These are phyloP conservation scores for Talaromyces sp. DNA, from an alignment of 2,329 filamentous ascomycete species.

Conservation along the genomic window DNA sequence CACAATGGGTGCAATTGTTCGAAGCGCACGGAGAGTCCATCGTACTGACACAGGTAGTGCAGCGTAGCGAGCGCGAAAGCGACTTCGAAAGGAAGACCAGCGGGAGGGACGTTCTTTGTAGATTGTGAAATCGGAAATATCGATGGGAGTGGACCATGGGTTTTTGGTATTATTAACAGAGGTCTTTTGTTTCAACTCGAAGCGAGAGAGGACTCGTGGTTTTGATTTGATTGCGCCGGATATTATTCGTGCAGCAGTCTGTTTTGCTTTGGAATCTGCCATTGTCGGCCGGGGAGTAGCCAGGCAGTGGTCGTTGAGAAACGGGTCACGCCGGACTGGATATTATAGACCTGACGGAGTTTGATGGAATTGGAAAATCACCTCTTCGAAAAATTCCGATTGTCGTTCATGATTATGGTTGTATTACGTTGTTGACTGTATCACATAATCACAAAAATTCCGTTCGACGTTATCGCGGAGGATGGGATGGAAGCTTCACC, in stretches of 20 bases:
- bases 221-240: conserved; percentile 15
- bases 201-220: conserved; percentile 23
- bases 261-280: conserved; percentile 15
- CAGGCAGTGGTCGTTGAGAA: not conserved
- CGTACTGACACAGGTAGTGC: conserved; percentile 28
- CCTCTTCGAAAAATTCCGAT: not conserved
- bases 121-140: conserved; percentile 3
- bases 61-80: conserved; percentile 29
- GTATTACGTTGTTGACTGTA: not conserved
- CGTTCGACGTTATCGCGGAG: not conserved
- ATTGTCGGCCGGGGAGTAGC: conserved; percentile 1
- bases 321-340: not conserved
- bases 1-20: conserved; percentile 31
- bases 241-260: conserved; percentile 2
- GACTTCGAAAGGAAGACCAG: conserved; percentile 24
- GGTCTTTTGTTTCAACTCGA: conserved; percentile 21
- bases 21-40: conserved; percentile 26
- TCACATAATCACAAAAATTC: conserved; percentile 8
- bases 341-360: not conserved
- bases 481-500: not conserved
- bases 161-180: not conserved
- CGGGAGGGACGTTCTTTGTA: conserved; percentile 14
- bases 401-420: not conserved
- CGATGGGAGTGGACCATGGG: not conserved
- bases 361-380: not conserved